Conservation (phyloP, 345 rosid genomes). For the Hevea brasiliensis region DNA sequence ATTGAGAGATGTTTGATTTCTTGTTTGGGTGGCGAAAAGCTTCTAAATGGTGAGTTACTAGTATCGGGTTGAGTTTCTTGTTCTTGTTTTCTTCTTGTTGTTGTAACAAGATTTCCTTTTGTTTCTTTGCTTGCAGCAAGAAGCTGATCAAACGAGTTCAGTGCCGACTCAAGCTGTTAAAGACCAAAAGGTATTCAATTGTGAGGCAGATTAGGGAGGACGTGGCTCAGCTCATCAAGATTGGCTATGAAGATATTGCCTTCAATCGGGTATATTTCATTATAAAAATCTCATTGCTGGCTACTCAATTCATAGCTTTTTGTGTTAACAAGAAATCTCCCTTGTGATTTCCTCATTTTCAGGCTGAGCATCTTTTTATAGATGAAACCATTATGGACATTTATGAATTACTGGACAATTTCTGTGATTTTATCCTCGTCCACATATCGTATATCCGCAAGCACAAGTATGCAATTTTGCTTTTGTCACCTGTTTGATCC, state of each 20-base stretch:
- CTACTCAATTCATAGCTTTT: background rate
- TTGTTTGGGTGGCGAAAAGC: constrained; percentile 77
- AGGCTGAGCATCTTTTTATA: constrained; percentile 59
- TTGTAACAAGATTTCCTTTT: background rate
- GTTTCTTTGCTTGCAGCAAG: constrained; percentile 47
- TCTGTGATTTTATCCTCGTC: constrained; percentile 55
- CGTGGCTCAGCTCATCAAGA: constrained; percentile 59
- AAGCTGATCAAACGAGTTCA: constrained; percentile 56
- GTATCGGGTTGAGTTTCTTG: background rate
- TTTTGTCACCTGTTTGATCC: background rate
- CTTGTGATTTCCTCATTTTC: constrained; percentile 15
- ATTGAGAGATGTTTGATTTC: constrained; percentile 57
- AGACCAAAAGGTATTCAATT: constrained; percentile 62
- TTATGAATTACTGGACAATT: constrained; percentile 58
- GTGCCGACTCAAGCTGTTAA: constrained; percentile 61
- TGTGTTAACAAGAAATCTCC: background rate
- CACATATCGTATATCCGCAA: constrained; percentile 58
- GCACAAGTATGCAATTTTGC: constrained; percentile 46
- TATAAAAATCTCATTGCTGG: background rate
- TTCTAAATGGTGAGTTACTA: constrained; percentile 57
- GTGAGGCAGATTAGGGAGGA: constrained; percentile 64
- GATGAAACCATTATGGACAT: constrained; percentile 48
- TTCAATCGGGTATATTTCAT: constrained; percentile 44
- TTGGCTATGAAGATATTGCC: constrained; percentile 52
- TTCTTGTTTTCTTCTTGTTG: background rate